phyloP scores from a whole-genome alignment of 73 alveolate species.

The Paramecium pentaurelia region DNA sequence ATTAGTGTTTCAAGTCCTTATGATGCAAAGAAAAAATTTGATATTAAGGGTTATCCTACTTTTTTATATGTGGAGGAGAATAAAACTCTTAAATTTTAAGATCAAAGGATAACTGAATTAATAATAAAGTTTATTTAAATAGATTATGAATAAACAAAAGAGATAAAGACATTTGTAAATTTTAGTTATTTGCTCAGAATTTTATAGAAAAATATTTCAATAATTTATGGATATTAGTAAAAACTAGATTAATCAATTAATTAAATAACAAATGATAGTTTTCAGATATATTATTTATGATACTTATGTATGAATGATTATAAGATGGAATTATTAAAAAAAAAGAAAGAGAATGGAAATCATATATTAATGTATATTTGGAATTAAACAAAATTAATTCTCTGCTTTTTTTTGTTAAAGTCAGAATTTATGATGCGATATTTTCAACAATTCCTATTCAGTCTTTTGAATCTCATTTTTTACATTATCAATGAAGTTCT shows the following conservation, averaged over 20 bases:
- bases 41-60: constrained; percentile 39
- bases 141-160: neutral
- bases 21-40: neutral
- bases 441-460: neutral
- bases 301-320: neutral
- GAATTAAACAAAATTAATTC: neutral
- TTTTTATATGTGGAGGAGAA: constrained; percentile 19
- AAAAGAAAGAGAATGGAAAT: neutral
- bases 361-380: neutral
- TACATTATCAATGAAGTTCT: neutral
- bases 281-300: neutral
- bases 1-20: neutral
- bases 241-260: neutral
- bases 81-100: neutral
- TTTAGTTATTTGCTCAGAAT: neutral
- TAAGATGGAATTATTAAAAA: neutral
- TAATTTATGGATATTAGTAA: neutral
- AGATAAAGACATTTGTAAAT: neutral
- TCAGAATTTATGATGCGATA: neutral
- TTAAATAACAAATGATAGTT: neutral
- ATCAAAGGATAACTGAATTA: neutral
- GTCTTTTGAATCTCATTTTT: neutral
- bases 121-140: neutral
- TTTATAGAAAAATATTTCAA: neutral
- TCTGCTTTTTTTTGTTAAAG: neutral